Evolutionary conservation across 768 basidiomycete species (phyloP).

Genomic region (Rhodotorula taiwanensis): DNA sequence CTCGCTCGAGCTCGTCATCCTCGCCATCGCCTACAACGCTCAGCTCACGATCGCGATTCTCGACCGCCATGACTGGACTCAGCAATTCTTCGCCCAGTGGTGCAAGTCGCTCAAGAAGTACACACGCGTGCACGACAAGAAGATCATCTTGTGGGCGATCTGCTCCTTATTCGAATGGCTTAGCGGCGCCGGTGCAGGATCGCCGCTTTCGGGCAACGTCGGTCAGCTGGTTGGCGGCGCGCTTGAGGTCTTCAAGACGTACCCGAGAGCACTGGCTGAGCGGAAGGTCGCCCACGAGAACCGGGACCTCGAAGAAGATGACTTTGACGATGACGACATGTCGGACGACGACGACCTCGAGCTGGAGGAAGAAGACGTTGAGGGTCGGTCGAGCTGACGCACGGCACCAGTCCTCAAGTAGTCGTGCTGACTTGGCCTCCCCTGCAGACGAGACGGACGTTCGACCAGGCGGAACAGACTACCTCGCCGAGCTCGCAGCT

Average conservation of each 20-base stretch:
- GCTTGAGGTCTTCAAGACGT: slow-evolving; percentile 65
- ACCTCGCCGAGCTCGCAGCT: slow-evolving; percentile 74
- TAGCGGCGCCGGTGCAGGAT: slow-evolving; percentile 52
- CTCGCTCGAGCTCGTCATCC: slow-evolving; percentile 75
- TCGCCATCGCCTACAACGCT: slow-evolving; percentile 75
- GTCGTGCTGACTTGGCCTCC: neutral
- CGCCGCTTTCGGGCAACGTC: slow-evolving; percentile 50
- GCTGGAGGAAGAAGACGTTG: slow-evolving; percentile 48
- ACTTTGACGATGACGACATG: slow-evolving; percentile 50
- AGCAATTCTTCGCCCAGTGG: slow-evolving; percentile 78
- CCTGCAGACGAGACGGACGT: slow-evolving; percentile 59
- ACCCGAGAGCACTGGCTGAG: slow-evolving; percentile 62
- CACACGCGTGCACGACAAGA: slow-evolving; percentile 86
- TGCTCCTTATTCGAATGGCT: slow-evolving; percentile 67
- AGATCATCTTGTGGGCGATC: slow-evolving; percentile 66
- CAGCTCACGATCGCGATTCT: slow-evolving; percentile 67
- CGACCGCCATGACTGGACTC: slow-evolving; percentile 59
- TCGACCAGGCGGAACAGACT: slow-evolving; percentile 83
- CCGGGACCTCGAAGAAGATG: slow-evolving; percentile 48
- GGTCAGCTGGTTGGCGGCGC: slow-evolving; percentile 71
- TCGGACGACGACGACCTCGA: slow-evolving; percentile 50
- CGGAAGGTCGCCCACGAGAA: slow-evolving; percentile 52
- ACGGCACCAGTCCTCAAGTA: too few species aligned
- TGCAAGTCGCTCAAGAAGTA: slow-evolving; percentile 57
- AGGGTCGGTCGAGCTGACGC: slow-evolving; percentile 50